A percentile compares a stretch with the other conserved stretches of the same genome.
These are phyloP conservation scores for Monotropa hypopitys DNA, from an alignment of 179 eudicot species.

Conservation along the genomic window DNA sequence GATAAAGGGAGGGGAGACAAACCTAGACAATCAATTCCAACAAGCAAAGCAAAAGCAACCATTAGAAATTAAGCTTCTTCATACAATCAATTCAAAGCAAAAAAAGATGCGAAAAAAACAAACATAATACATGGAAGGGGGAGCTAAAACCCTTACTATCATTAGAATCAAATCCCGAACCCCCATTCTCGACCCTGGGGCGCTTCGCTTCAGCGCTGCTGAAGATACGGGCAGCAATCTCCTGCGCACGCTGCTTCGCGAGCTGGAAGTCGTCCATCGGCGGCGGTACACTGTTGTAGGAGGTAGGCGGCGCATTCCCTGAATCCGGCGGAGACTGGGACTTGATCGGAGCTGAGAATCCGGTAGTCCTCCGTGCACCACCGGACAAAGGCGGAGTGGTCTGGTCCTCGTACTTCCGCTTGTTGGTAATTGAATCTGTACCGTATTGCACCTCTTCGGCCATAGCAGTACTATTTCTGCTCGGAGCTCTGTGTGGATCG, in stretches of 20 bases:
- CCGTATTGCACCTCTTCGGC: conserved; percentile 61
- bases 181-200: conserved; percentile 38
- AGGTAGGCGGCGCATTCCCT: conserved; percentile 3
- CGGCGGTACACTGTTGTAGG: conserved; percentile 24
- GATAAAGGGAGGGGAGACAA: neutral
- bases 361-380: conserved; percentile 32
- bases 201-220: conserved; percentile 33
- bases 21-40: neutral
- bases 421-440: conserved; percentile 25
- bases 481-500: neutral
- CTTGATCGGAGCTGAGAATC: conserved; percentile 44
- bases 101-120: neutral
- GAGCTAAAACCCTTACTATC: conserved; percentile 10
- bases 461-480: conserved; percentile 16
- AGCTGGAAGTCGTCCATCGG: conserved; percentile 24
- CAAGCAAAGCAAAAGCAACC: neutral
- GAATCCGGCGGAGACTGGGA: conserved; percentile 26
- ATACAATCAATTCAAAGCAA: neutral
- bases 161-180: conserved; percentile 4
- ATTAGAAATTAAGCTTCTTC: neutral
- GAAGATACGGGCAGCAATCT: conserved; percentile 38
- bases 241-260: conserved; percentile 36
- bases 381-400: conserved; percentile 27
- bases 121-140: neutral
- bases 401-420: conserved; percentile 73